Base-by-base conservation (phyloP, 176 grass and related monocot genomes). In the Canna indica region DNA sequence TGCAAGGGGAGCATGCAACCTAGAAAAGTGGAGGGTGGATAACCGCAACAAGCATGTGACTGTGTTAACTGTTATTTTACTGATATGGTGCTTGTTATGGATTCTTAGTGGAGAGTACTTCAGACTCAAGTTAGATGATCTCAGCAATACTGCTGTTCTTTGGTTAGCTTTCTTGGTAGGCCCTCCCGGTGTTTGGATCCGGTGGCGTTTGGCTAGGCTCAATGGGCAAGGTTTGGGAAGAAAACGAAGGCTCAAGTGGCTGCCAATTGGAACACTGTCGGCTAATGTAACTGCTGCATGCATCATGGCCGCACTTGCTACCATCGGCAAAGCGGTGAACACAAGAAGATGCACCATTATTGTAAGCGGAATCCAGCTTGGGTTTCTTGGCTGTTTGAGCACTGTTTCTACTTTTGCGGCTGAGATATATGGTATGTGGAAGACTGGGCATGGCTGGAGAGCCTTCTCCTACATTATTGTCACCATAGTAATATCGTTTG, bases 401-500 rank as follows among this genome's bases (percentile, higher is more conserved):
- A 97, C 89, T 18, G 94, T 97, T 24, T 97, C 94, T 47, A 97
- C 94, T 76, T 93, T 97, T 71, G 84, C 81, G 69, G 86, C 94
- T 62, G 94, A 97, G 88, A 71, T 97, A 36, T 93, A 90, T 61
- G 86, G 73, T 30, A 90, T 97, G 89, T 83, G 89, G 77, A 85
- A 88, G 76, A 92, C 88, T 33, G 78, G 89, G 20, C 80, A 90
- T 41, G 87, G 85, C 3, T 67, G 67, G 8, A 97, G 80, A 63
- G 89, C 89, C 47, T 87, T 85, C 29, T 64, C 81, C 42, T 97
- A 93, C 84, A 80, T 84, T 2, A n/a, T 76, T 29, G 59, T 67
- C 7, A 97, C 94, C 24, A 82, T 92, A 29, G 1, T 90, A 8
- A 57, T 84, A 44, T 97, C 94, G 16, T 97, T 97, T 75, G 29